Percentiles rank a stretch among this genome's conserved stretches.
Conservation (phyloP, 169 alveolate species). For the Eimeria necatrix region DNA sequence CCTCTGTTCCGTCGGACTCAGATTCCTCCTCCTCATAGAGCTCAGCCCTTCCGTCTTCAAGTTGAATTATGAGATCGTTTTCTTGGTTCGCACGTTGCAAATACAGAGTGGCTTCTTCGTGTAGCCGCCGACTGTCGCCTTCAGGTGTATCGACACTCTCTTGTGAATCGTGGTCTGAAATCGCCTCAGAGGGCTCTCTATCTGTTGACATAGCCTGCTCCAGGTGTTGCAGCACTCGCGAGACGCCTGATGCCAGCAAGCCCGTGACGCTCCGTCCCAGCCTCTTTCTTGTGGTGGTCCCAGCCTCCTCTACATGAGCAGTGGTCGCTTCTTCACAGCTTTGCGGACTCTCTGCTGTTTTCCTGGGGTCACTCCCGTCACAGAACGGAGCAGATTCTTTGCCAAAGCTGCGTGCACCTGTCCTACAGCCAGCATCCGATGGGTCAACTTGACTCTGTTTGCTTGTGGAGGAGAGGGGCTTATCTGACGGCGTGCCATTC, state of each 20-base stretch:
- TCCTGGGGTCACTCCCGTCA: no score
- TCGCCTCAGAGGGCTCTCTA: conserved; percentile 10
- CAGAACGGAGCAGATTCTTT: no score
- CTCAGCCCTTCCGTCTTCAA: conserved; percentile 3
- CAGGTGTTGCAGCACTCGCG: conserved; percentile 72
- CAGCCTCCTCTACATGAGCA: background rate
- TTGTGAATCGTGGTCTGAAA: background rate
- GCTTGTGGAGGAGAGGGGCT: no score
- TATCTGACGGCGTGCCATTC: no score
- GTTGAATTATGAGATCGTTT: conserved; percentile 48
- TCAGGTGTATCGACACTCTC: background rate
- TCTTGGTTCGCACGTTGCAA: conserved; percentile 26
- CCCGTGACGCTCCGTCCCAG: conserved; percentile 63
- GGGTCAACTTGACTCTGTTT: no score
- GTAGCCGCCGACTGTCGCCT: background rate
- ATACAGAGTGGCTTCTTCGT: conserved; percentile 44
- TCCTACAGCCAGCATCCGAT: no score
- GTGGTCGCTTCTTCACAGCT: no score
- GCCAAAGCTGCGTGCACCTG: no score
- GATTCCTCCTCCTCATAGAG: background rate
- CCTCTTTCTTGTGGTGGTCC: background rate
- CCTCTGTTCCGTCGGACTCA: background rate
- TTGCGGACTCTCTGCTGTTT: no score
- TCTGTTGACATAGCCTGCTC: conserved; percentile 61
- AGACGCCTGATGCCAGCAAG: conserved; percentile 65